Evolutionary conservation across 2,329 filamentous ascomycete genomes (phyloP).

Genomic region (Aspergillus sp.): DNA sequence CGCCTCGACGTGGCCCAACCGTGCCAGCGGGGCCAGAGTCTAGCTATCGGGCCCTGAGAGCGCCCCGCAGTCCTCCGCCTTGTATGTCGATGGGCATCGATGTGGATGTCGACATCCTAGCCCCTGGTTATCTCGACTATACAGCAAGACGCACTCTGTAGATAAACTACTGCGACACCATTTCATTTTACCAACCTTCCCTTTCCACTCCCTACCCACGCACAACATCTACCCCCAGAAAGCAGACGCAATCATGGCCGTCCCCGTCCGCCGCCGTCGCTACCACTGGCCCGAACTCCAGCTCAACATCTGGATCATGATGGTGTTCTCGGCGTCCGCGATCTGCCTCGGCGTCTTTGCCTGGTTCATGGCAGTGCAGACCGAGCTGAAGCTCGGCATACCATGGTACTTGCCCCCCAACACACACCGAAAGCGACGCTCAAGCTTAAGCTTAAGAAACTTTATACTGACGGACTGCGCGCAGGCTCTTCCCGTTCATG

Average conservation of each 20-base stretch:
- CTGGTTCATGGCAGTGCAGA: slow-evolving; percentile 59
- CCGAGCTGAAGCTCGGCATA: slow-evolving; percentile 52
- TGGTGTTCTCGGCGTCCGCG: slow-evolving; percentile 58
- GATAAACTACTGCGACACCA: no score
- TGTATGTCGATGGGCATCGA: no score
- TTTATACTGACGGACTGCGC: no score
- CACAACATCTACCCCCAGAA: no score
- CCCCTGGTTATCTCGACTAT: no score
- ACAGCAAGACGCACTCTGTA: no score
- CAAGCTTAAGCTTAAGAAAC: no score
- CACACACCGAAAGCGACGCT: no score
- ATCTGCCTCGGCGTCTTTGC: slow-evolving; percentile 60
- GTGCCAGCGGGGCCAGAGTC: background rate
- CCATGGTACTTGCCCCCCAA: slow-evolving; percentile 54
- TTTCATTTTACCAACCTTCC: no score
- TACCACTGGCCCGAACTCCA: slow-evolving; percentile 66
- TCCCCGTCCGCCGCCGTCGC: slow-evolving; percentile 37
- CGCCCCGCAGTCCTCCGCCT: no score
- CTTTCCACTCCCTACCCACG: background rate
- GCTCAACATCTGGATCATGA: slow-evolving; percentile 63
- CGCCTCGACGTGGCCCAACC: background rate
- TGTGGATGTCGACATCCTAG: no score
- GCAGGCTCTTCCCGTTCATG: slow-evolving; percentile 64
- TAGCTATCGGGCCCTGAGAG: background rate
- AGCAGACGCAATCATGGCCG: slow-evolving; percentile 22